Percentiles rank a stretch among this genome's conserved stretches.
These are phyloP conservation scores for Termitomyces sp. DNA, from an alignment of 768 basidiomycete genomes.

Conservation along the genomic window DNA sequence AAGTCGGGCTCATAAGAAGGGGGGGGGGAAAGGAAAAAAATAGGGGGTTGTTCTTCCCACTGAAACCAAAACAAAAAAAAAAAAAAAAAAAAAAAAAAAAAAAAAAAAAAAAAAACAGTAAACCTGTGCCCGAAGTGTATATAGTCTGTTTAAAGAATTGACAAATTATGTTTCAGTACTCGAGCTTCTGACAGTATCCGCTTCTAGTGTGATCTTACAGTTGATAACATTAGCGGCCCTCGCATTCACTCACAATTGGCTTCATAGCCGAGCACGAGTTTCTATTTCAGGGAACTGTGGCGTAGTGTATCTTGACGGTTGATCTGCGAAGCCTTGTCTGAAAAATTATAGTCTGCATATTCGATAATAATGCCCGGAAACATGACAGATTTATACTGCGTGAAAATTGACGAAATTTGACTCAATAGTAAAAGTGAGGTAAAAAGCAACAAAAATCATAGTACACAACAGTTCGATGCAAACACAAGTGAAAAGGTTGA, in stretches of 20 bases:
- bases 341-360: background rate
- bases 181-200: no score
- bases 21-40: no score
- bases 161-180: no score
- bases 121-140: no score
- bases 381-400: background rate
- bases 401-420: background rate
- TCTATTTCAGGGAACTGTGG: background rate
- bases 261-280: background rate
- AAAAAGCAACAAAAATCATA: background rate
- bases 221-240: background rate
- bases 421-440: background rate
- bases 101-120: no score
- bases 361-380: background rate
- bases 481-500: background rate
- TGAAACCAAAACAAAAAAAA: no score
- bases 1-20: no score
- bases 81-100: no score
- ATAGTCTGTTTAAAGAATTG: no score
- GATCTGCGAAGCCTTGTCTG: background rate
- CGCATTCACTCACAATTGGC: background rate
- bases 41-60: no score
- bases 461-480: constrained; percentile 2
- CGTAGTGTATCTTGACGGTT: background rate
- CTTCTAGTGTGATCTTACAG: no score